Percentiles rank a stretch among this genome's conserved stretches.
phyloP scores from a whole-genome alignment of 2,329 filamentous ascomycete genomes.

The Trichoderma semiorbis region DNA sequence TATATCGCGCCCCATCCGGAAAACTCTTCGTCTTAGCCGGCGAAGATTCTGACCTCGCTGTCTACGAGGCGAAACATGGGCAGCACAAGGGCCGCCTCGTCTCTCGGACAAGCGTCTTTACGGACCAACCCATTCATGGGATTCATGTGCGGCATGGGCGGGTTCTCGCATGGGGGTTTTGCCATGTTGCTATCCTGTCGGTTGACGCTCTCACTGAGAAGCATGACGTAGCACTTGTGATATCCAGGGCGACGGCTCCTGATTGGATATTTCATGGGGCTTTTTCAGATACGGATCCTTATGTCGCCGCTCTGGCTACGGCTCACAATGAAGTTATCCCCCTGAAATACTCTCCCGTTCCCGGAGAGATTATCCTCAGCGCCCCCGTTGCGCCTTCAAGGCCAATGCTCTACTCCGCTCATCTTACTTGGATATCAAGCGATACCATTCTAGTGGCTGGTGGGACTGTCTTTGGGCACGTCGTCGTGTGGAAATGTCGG shows the following conservation, averaged over 20 bases:
- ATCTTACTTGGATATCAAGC: slow-evolving; percentile 59
- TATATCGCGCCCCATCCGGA: slow-evolving; percentile 38
- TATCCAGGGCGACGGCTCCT: slow-evolving; percentile 45
- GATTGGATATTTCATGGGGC: slow-evolving; percentile 77
- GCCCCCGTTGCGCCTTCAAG: slow-evolving; percentile 62
- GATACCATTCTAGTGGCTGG: slow-evolving; percentile 70
- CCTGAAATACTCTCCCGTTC: slow-evolving; percentile 36
- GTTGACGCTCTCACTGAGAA: slow-evolving; percentile 22
- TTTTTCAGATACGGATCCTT: slow-evolving; percentile 44
- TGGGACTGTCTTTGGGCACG: slow-evolving; percentile 92
- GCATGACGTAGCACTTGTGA: slow-evolving; percentile 14
- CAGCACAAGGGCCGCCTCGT: slow-evolving; percentile 34
- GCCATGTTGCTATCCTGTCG: slow-evolving; percentile 46
- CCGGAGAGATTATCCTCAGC: slow-evolving; percentile 40
- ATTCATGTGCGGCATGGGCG: slow-evolving; percentile 48
- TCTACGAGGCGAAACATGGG: slow-evolving; percentile 43
- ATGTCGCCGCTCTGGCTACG: slow-evolving; percentile 63
- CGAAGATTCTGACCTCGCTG: slow-evolving; percentile 56
- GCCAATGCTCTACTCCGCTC: slow-evolving; percentile 84
- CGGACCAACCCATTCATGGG: slow-evolving; percentile 70
- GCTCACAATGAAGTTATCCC: slow-evolving; percentile 80
- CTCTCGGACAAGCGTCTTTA: slow-evolving; percentile 54
- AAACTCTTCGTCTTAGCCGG: slow-evolving; percentile 51
- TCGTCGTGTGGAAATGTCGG: slow-evolving; percentile 79
- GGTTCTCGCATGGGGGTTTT: slow-evolving; percentile 67